phyloP scores from a whole-genome alignment of 371 early-diverging fungal genomes.

The Mucor sp. region DNA sequence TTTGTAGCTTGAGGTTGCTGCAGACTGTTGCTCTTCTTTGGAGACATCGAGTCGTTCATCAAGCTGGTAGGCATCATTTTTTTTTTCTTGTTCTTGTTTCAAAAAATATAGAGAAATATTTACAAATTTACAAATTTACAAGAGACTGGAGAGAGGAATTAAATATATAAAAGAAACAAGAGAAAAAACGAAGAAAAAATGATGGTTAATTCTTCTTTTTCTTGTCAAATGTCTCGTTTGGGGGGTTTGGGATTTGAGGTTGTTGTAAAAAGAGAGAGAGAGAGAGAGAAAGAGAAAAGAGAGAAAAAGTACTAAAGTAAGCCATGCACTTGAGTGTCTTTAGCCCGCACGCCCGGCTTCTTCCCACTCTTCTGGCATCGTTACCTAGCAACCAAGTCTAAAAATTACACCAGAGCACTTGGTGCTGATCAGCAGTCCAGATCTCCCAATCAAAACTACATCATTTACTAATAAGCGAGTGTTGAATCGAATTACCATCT shows the following conservation, averaged over 20 bases:
- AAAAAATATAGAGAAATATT: slow-evolving; percentile 11
- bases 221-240: background rate
- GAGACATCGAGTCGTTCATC: slow-evolving; percentile 12
- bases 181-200: background rate
- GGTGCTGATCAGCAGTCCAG: background rate
- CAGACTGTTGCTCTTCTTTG: slow-evolving; percentile 4
- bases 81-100: slow-evolving; percentile 4
- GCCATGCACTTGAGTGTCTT: background rate
- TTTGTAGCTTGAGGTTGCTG: slow-evolving; percentile 16
- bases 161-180: background rate
- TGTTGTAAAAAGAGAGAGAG: background rate
- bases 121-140: slow-evolving; percentile 20
- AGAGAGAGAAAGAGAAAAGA: background rate
- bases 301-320: background rate
- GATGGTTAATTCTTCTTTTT: background rate
- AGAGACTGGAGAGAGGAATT: slow-evolving; percentile 3
- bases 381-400: background rate
- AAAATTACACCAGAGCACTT: background rate
- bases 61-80: slow-evolving; percentile 18
- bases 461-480: background rate
- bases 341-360: background rate
- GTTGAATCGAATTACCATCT: background rate
- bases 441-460: background rate
- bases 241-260: background rate
- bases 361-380: background rate